phyloP scores from a whole-genome alignment of 805 yeast species.

The Candida parachauliodes region DNA sequence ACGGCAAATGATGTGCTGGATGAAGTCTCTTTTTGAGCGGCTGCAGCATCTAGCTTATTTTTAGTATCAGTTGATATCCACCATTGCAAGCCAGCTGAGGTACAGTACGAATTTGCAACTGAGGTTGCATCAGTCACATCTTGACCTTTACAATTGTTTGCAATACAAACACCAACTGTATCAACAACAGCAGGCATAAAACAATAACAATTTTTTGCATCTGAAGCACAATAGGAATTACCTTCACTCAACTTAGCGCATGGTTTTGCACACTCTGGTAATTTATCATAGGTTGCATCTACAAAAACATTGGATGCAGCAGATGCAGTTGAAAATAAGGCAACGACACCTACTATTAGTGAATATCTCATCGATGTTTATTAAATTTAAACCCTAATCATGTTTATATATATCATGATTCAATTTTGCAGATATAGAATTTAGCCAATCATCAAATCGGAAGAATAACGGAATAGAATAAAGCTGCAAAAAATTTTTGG shows the following conservation, averaged over 20 bases:
- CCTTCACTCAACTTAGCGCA: slow-evolving; percentile 29
- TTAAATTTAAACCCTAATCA: neutral
- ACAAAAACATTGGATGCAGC: slow-evolving; percentile 11
- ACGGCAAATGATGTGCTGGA: too few species aligned
- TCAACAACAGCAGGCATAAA: slow-evolving; percentile 34
- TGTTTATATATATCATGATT: neutral
- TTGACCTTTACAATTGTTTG: slow-evolving; percentile 29
- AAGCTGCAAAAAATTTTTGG: neutral
- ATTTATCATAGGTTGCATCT: slow-evolving; percentile 14
- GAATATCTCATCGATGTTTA: neutral
- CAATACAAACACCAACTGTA: slow-evolving; percentile 36
- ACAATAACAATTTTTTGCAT: slow-evolving; percentile 42
- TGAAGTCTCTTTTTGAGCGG: neutral
- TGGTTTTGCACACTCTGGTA: slow-evolving; percentile 42
- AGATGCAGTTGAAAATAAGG: neutral
- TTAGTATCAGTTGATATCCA: slow-evolving; percentile 3
- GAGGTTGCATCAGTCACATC: slow-evolving; percentile 26
- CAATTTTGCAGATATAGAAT: neutral
- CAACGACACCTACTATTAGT: neutral
- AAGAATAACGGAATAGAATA: neutral
- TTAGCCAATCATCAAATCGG: slow-evolving; percentile 1
- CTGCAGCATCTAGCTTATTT: neutral
- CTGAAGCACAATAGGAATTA: slow-evolving; percentile 46
- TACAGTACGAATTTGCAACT: slow-evolving; percentile 16
- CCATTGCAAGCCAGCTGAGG: neutral